Evolutionary conservation across 1,284 basidiomycete species (phyloP).

Genomic region (Gastroboletus turbinatus): DNA sequence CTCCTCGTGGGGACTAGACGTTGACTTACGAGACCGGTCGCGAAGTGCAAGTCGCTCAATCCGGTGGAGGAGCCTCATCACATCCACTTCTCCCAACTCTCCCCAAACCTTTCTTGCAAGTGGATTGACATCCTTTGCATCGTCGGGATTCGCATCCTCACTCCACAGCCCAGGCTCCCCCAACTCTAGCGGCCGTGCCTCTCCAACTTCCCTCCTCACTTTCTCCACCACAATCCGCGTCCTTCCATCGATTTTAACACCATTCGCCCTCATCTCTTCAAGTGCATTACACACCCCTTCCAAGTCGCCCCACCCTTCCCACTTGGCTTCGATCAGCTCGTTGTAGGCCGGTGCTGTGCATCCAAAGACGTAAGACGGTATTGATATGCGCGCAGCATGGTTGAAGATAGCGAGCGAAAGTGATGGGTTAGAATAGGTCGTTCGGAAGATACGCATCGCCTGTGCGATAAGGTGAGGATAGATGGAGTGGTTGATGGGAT

Average conservation of each 20-base stretch:
- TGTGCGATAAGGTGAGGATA: constrained; percentile 75
- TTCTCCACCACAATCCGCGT: constrained; percentile 63
- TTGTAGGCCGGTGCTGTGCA: constrained; percentile 86
- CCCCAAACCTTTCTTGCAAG: constrained; percentile 23
- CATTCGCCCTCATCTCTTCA: constrained; percentile 81
- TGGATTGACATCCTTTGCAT: constrained; percentile 7
- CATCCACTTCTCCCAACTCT: constrained; percentile 29
- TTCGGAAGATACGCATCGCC: constrained; percentile 74
- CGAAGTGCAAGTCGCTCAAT: constrained; percentile 40
- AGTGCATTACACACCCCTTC: constrained; percentile 69
- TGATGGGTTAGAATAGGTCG: constrained; percentile 75
- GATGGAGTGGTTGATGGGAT: constrained; percentile 53
- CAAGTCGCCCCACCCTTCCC: constrained; percentile 80
- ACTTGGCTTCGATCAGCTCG: constrained; percentile 77
- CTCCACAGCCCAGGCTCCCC: constrained; percentile 13
- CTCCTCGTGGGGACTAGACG: constrained; percentile 21
- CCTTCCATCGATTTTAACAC: constrained; percentile 59
- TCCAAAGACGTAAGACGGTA: constrained; percentile 81
- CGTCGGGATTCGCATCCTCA: constrained; percentile 32
- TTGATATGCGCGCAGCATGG: constrained; percentile 69
- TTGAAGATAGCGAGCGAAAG: constrained; percentile 83
- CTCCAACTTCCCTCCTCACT: constrained; percentile 65
- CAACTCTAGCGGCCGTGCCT: constrained; percentile 33
- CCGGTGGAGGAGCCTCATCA: constrained; percentile 37
- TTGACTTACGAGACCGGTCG: constrained; percentile 20